These are phyloP conservation scores for Bruguiera gymnorhiza DNA, from an alignment of 345 rosid species.

Conservation along the genomic window DNA sequence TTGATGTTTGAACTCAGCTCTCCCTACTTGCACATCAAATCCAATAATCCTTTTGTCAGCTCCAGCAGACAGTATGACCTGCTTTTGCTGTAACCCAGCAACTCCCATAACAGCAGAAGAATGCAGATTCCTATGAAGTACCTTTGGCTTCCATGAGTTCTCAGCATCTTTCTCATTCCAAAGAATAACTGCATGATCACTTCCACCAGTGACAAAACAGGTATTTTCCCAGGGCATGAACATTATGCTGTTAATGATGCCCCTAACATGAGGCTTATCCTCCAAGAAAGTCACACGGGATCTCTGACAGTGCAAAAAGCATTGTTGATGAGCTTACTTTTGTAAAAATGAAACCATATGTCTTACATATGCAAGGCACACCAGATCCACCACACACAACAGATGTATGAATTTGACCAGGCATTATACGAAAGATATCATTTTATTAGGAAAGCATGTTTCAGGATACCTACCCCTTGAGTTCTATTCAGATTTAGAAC, in stretches of 20 bases:
- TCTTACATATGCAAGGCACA: not conserved
- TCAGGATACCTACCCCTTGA: conserved; percentile 52
- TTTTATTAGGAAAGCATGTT: not conserved
- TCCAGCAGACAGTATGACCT: conserved; percentile 74
- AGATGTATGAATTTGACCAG: not conserved
- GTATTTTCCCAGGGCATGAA: conserved; percentile 81
- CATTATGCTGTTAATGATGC: conserved; percentile 68
- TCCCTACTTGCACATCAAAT: conserved; percentile 63
- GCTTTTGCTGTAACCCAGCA: conserved; percentile 79
- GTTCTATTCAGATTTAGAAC: conserved; percentile 61
- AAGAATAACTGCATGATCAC: conserved; percentile 79
- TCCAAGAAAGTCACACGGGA: conserved; percentile 60
- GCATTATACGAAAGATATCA: not conserved
- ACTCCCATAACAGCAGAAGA: conserved; percentile 97
- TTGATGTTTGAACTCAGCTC: conserved; percentile 73
- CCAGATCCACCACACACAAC: not conserved
- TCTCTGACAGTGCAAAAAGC: conserved; percentile 36
- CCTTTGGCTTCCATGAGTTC: conserved; percentile 69
- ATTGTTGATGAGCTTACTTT: not conserved
- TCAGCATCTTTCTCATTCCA: conserved; percentile 71
- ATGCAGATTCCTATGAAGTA: conserved; percentile 68
- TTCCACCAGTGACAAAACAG: conserved; percentile 80
- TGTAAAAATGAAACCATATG: not conserved
- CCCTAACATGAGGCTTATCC: conserved; percentile 80
- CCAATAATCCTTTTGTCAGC: conserved; percentile 82